Base-by-base conservation (phyloP, 257 asterid species). In the Perilla frutescens region DNA sequence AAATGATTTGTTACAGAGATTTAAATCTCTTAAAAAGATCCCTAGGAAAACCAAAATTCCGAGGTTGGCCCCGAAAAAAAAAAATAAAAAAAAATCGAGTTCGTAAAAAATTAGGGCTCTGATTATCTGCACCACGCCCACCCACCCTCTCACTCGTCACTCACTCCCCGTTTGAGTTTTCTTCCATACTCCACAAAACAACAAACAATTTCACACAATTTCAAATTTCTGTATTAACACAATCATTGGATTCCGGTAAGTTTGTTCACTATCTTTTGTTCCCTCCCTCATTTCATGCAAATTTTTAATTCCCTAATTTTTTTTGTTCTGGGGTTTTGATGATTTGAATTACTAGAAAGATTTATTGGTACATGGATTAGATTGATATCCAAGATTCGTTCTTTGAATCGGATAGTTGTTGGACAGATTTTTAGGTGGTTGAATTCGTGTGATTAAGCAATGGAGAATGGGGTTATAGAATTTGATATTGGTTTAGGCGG, bases 401-500 rank as follows among this genome's bases (percentile, higher is more conserved):
- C 39, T 59, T 72, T 37, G 8, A 7, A 41, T 59, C 20, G 70
- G 68, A 64, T 48, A 56, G 45, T 65, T 50, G 75, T n/a, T n/a
- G n/a, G n/a, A n/a, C n/a, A n/a, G n/a, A n/a, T n/a, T n/a, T n/a
- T n/a, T n/a, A 15, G 41, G 56, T 26, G 66, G 54, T 66, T 59
- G 14, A 48, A 15, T 48, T 74, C 53, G 67, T 11, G 79, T 40
- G 58, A 32, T 12, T 43, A 68, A 36, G 9, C 49, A 57, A 93
- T 94, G 99, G 99, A 91, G 72, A 83, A 84, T 77, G 88, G 84
- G 58, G 86, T 87, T 55, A 65, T 94, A 32, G 97, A 90, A 76
- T 94, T 88, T 66, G 96, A 88, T 79, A 86, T 94, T 48, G 97
- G 93, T 70, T 71, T 91, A 70, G 89, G 96, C 81, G 88, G 89